phyloP scores from a whole-genome alignment of 345 rosid species.

The Arabidopsis arenosa region DNA sequence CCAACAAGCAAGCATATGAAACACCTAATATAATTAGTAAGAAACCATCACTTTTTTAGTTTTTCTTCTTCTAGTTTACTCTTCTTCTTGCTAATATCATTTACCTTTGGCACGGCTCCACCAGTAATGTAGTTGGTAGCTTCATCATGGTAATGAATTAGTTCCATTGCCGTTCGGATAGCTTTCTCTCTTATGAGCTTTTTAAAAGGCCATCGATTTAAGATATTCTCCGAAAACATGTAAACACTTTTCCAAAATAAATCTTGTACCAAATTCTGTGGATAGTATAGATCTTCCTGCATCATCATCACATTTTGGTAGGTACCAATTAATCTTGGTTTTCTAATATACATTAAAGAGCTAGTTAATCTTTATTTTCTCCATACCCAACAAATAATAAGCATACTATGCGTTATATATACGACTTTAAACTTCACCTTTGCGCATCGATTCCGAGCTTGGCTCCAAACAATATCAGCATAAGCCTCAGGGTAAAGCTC shows the following conservation, averaged over 20 bases:
- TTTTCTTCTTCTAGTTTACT: neutral
- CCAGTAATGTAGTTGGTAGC: slow-evolving; percentile 46
- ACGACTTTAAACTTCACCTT: slow-evolving; percentile 35
- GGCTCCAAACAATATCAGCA: slow-evolving; percentile 48
- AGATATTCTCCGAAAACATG: slow-evolving; percentile 44
- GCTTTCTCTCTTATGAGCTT: slow-evolving; percentile 47
- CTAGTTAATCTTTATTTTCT: neutral
- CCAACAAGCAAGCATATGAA: slow-evolving; percentile 68
- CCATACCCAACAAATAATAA: neutral
- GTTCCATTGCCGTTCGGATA: slow-evolving; percentile 42
- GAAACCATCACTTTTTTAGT: neutral
- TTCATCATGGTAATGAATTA: slow-evolving; percentile 53
- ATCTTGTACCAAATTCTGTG: slow-evolving; percentile 45
- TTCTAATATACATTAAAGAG: neutral
- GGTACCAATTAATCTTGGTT: neutral
- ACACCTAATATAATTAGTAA: slow-evolving; percentile 20
- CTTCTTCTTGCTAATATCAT: neutral
- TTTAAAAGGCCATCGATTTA: slow-evolving; percentile 49
- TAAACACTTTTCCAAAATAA: slow-evolving; percentile 47
- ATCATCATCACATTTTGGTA: neutral
- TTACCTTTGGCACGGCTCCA: slow-evolving; percentile 52
- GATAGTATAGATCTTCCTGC: slow-evolving; percentile 55
- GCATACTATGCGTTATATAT: neutral
- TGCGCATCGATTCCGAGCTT: slow-evolving; percentile 51
- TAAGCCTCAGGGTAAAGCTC: slow-evolving; percentile 54